Base-by-base conservation (phyloP, 257 asterid species). In the Oldenlandia corymbosa region DNA sequence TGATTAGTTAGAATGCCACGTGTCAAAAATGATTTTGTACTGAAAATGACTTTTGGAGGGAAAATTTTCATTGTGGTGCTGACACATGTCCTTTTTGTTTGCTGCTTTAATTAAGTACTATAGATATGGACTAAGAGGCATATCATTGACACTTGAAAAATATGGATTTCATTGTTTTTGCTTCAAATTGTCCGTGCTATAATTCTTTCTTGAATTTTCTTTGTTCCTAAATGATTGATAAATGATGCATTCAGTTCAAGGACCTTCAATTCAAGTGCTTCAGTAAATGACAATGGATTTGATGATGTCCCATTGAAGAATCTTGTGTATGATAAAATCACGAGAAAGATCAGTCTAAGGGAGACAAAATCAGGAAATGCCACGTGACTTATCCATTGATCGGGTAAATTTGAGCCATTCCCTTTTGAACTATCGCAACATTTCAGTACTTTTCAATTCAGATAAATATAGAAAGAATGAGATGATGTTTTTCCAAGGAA, bases 401-500 rank as follows among this genome's bases (percentile, higher is more conserved):
- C 46, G 42, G 27, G 45, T 60, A 47, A 65, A 42, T 27, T 26
- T 60, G 64, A 51, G 28, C 8, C 63, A 67, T 48, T 68, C 78
- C 49, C 58, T 65, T 23, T 21, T 50, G 69, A 51, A 55, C 60
- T 69, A 13, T 16, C 68, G 36, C 74, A 79, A 24, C 73, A 67
- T 5, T 65, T 73, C 39, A 72, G 60, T 39, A 10, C 45, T 57
- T 53, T n/a, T 65, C 55, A 55, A 26, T 24, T 53, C 64, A 24
- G 82, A 74, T 20, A 58, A 63, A 28, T 30, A 63, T 5, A 74
- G 72, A 56, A 56, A 55, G 30, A 75, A 51, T 18, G 72, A 53
- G 43, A 54, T 27, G 39, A 69, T 79, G 20, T 81, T 78, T 72
- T 16, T 76, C 20, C 85, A 86, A 51, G 85, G 76, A 34, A 36